A percentile compares a stretch with the other conserved stretches of the same genome.
Conservation (phyloP, 1,139 yeast genomes). For the Suhomyces terraborum region DNA sequence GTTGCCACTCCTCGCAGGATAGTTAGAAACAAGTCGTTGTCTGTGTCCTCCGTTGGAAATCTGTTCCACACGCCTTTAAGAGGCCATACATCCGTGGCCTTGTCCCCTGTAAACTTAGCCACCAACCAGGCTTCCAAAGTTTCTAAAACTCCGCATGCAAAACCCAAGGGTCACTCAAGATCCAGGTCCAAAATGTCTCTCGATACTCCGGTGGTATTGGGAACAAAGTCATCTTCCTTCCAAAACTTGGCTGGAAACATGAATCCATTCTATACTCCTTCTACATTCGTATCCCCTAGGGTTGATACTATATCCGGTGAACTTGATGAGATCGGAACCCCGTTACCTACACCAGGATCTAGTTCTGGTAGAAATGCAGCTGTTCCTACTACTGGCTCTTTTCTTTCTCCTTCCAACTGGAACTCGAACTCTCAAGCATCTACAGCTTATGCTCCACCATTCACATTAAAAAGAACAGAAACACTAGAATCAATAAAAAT, state of each 20-base stretch:
- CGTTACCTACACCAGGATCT: conserved; percentile 33
- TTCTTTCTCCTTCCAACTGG: conserved; percentile 8
- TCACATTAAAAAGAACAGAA: conserved; percentile 18
- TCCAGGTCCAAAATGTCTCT: conserved; percentile 44
- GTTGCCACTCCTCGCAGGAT: conserved; percentile 33
- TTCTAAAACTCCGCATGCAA: conserved; percentile 35
- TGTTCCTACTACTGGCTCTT: conserved; percentile 5
- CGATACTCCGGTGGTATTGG: conserved; percentile 23
- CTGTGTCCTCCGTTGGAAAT: conserved; percentile 27
- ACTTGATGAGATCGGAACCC: conserved; percentile 36
- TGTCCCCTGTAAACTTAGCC: conserved; percentile 30
- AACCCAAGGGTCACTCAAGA: conserved; percentile 41
- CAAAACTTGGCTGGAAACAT: conserved; percentile 24
- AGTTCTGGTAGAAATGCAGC: conserved; percentile 6
- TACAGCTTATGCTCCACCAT: conserved; percentile 10
- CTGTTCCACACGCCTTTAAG: conserved; percentile 37
- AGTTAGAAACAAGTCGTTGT: conserved; percentile 36
- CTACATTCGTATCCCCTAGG: conserved; percentile 44
- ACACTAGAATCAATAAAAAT: conserved; percentile 37
- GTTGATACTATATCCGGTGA: conserved; percentile 29
- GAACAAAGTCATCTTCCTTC: conserved; percentile 18
- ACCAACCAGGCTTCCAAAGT: conserved; percentile 27
- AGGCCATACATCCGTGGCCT: conserved; percentile 15
- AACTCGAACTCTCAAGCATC: conserved; percentile 5
- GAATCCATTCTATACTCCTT: conserved; percentile 52